Percentiles rank a stretch among this genome's conserved stretches.
Evolutionary conservation across 2,329 filamentous ascomycete species (phyloP).

Genomic region (Colletotrichum sp.): DNA sequence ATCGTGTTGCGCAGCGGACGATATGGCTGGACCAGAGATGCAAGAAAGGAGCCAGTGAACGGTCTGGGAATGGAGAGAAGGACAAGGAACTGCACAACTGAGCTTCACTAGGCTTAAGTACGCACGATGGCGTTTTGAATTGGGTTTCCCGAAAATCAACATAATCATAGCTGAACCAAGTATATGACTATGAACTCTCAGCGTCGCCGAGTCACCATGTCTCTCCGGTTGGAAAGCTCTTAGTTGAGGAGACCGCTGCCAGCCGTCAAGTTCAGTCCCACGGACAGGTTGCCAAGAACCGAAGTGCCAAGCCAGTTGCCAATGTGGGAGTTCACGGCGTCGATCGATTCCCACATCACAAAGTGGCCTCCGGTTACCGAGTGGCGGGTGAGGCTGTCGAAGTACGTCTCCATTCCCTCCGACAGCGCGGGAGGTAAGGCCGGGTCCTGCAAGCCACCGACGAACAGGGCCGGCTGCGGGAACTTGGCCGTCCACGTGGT

Average conservation of each 20-base stretch:
- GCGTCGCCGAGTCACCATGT: not conserved
- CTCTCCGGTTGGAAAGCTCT: not conserved
- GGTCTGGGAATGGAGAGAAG: not conserved
- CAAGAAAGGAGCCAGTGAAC: not conserved
- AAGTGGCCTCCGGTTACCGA: not conserved
- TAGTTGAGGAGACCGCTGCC: not conserved
- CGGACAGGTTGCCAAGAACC: not conserved
- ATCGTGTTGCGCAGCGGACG: not conserved
- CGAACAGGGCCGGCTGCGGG: no score
- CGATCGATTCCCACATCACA: not conserved
- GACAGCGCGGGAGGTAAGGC: no score
- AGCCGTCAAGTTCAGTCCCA: not conserved
- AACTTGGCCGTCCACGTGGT: no score
- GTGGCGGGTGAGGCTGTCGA: constrained; percentile 2
- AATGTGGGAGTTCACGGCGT: not conserved
- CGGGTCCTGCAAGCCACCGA: no score
- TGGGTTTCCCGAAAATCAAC: not conserved
- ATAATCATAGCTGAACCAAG: not conserved
- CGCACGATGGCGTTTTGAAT: not conserved
- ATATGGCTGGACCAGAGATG: not conserved
- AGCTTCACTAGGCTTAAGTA: not conserved
- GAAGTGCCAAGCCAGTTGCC: not conserved
- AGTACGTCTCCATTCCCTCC: no score
- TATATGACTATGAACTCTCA: not conserved
- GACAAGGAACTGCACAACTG: not conserved